Percentiles rank a stretch among this genome's conserved stretches.
Evolutionary conservation across 2,329 filamentous ascomycete genomes (phyloP).

Genomic region (Aspergillus sergii): DNA sequence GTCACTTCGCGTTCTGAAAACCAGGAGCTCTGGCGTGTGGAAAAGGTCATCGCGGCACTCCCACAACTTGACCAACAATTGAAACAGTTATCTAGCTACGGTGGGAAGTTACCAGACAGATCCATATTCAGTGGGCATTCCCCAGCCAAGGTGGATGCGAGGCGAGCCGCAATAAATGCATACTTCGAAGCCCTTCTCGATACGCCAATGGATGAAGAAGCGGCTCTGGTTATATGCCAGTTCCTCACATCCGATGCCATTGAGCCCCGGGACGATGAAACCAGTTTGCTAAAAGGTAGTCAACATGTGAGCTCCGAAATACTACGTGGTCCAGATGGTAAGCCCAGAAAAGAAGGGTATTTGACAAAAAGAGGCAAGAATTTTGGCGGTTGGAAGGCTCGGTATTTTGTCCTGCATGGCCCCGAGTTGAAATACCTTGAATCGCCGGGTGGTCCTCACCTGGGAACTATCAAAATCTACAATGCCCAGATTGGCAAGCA

Average conservation of each 20-base stretch:
- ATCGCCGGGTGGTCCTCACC: conserved; percentile 81
- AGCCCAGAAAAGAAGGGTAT: conserved; percentile 81
- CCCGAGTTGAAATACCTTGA: conserved; percentile 87
- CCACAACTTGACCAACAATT: conserved; percentile 80
- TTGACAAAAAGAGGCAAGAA: conserved; percentile 97
- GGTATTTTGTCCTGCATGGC: conserved; percentile 70
- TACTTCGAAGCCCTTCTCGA: conserved; percentile 88
- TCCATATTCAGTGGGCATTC: conserved; percentile 89
- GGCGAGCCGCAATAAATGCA: conserved; percentile 75
- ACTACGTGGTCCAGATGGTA: conserved; percentile 61
- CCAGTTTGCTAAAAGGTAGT: conserved; percentile 48
- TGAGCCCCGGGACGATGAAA: conserved; percentile 56
- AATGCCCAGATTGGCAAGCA: conserved; percentile 95
- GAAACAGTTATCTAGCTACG: conserved; percentile 72
- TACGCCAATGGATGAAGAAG: conserved; percentile 74
- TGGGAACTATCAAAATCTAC: conserved; percentile 90
- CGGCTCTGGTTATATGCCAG: conserved; percentile 79
- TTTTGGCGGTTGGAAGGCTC: conserved; percentile 96
- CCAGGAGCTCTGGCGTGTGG: conserved; percentile 83
- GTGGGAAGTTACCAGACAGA: conserved; percentile 77
- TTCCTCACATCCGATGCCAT: conserved; percentile 75
- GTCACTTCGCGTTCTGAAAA: conserved; percentile 70
- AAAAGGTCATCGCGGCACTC: conserved; percentile 85
- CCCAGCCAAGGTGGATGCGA: conserved; percentile 87
- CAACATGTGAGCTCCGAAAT: conserved; percentile 34